Percentiles rank a stretch among this genome's conserved stretches.
phyloP scores from a whole-genome alignment of 164 flowering plant genomes.

The Vitis labrusca region DNA sequence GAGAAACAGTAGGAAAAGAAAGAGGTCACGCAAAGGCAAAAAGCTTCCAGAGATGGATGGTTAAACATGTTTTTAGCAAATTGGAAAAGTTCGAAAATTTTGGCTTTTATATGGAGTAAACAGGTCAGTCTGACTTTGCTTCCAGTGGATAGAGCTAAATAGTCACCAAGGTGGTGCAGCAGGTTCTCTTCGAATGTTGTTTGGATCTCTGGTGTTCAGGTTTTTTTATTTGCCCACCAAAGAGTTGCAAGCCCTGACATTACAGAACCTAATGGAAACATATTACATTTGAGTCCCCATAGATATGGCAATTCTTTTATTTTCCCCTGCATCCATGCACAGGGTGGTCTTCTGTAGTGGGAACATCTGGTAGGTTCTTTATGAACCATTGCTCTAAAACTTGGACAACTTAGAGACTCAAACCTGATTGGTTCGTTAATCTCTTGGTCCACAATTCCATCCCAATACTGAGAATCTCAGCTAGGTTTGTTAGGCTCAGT shows the following conservation, averaged over 20 bases:
- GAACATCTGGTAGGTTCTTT: too few species aligned
- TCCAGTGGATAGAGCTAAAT: not conserved
- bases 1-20: slow-evolving; percentile 38
- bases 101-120: not conserved
- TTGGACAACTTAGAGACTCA: too few species aligned
- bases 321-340: too few species aligned
- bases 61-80: not conserved
- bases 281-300: too few species aligned
- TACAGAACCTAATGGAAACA: not conserved
- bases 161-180: not conserved
- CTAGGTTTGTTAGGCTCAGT: too few species aligned
- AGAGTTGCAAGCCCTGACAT: not conserved
- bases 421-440: too few species aligned
- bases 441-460: too few species aligned
- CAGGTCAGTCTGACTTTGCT: not conserved
- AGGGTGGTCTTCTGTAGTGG: too few species aligned
- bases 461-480: too few species aligned
- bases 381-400: too few species aligned
- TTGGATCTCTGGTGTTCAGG: not conserved
- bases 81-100: not conserved
- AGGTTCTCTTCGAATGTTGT: not conserved
- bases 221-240: not conserved
- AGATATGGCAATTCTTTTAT: too few species aligned
- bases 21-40: slow-evolving; percentile 33
- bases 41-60: slow-evolving; percentile 9